Base-by-base conservation (phyloP, 345 rosid species). In the Ceriops zippeliana region DNA sequence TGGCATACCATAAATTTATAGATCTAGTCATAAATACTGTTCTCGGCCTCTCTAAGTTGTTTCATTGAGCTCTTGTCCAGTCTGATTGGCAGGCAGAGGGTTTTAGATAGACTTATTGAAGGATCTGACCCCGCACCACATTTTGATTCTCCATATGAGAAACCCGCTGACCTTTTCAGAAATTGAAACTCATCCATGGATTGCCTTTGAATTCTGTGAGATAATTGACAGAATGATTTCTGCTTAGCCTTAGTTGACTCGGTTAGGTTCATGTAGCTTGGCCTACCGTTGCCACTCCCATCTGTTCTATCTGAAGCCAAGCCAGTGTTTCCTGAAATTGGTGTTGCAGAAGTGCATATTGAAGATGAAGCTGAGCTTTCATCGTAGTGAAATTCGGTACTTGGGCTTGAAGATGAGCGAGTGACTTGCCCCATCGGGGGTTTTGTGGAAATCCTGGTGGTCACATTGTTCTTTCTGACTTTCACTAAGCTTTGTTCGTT, bases 111-210 rank as follows among this genome's bases (percentile, higher is more conserved):
- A 70, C 30, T 65, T 30, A 72, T 34, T 2, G 69, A 51, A 49
- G 73, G 73, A 63, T 68, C 70, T 24, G 80, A 53, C 30, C 73
- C 73, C n/a, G 62, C 63, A 62, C 69, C 72, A 67, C 73, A 67
- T 38, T 71, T 67, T 0, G 69, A 62, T 64, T 71, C 80, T 26
- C 37, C 65, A 30, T 58, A 63, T 8, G 70, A 67, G 73, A 84
- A 78, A 20, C 68, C 81, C 2, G 77, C 85, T 5, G 91, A 80
- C 58, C 62, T 85, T 73, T 84, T 80, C 51, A 83, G 76, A 75
- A 91, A 90, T 86, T 88, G 96, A 76, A 86, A 85, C 77, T 95
- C 99, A 76, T 95, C 96, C 96, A 90, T 91, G 49, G 96, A 90
- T 62, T 87, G 97, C 71, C 96, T 91, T 21, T 80, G 85, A 31